Evolutionary conservation across 1,139 yeast genomes (phyloP).

Genomic region (Hyphopichia buzzinii): DNA sequence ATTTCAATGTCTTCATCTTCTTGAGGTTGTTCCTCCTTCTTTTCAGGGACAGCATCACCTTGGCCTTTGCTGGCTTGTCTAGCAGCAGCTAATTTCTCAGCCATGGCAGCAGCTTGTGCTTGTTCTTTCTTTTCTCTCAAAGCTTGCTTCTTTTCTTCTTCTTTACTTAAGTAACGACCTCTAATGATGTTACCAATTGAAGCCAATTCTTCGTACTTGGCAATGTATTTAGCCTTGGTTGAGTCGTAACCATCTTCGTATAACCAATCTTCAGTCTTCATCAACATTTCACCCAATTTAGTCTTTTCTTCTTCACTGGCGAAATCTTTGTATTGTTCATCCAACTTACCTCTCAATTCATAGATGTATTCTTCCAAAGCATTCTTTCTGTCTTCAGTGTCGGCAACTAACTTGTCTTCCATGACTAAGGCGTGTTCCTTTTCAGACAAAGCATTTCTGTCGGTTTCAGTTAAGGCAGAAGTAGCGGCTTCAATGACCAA

Average conservation of each 20-base stretch:
- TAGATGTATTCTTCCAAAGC: conserved; percentile 98
- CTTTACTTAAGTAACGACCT: conserved; percentile 92
- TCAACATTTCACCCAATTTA: conserved; percentile 68
- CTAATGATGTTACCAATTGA: conserved; percentile 90
- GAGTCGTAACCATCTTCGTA: conserved; percentile 97
- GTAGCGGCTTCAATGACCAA: conserved; percentile 54
- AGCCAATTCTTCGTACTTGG: conserved; percentile 96
- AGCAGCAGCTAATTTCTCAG: conserved; percentile 86
- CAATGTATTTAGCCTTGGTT: conserved; percentile 94
- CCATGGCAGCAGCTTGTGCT: conserved; percentile 80
- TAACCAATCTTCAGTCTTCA: conserved; percentile 96
- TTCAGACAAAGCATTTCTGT: conserved; percentile 67
- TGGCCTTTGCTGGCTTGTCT: conserved; percentile 49
- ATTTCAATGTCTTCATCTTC: conserved; percentile 41
- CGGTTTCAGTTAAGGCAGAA: conserved; percentile 60
- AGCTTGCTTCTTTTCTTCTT: conserved; percentile 94
- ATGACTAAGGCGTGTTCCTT: conserved; percentile 79
- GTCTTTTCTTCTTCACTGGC: conserved; percentile 90
- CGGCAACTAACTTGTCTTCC: conserved; percentile 95
- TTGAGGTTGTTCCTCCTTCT: conserved; percentile 13
- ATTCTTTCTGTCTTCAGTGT: conserved; percentile 98
- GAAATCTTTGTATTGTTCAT: conserved; percentile 83
- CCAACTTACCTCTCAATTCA: conserved; percentile 95
- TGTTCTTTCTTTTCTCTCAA: conserved; percentile 86
- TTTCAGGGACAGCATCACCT: conserved; percentile 16